phyloP scores from a whole-genome alignment of 192 early-diverging fungal species.

The Coemansia umbellata region DNA sequence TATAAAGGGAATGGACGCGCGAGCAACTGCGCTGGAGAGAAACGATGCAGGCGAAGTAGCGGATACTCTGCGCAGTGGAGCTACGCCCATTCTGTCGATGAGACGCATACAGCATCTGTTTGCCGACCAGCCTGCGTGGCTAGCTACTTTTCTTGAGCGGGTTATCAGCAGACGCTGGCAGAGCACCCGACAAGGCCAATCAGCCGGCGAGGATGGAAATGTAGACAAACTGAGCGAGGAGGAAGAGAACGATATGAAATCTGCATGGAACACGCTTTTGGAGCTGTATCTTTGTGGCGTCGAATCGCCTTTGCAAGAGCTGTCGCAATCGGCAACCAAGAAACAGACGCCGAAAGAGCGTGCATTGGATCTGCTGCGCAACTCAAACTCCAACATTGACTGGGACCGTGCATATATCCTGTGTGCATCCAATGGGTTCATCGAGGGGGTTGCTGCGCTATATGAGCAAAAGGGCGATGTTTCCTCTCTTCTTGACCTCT shows the following conservation, averaged over 20 bases:
- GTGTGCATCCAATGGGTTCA: constrained; percentile 80
- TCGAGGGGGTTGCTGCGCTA: constrained; percentile 80
- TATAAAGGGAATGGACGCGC: constrained; percentile 37
- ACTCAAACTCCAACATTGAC: constrained; percentile 74
- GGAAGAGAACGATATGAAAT: constrained; percentile 59
- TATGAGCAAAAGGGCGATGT: constrained; percentile 82
- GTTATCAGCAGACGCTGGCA: constrained; percentile 75
- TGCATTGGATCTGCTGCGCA: constrained; percentile 65
- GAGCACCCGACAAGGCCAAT: too few relatives aligned
- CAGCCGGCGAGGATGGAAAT: neutral
- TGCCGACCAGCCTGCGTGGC: constrained; percentile 76
- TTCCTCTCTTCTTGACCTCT: constrained; percentile 64
- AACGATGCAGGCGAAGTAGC: neutral
- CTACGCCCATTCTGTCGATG: constrained; percentile 28
- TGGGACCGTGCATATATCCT: constrained; percentile 89
- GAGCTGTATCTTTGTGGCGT: constrained; percentile 78
- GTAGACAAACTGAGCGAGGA: constrained; percentile 19
- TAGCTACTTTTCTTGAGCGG: constrained; percentile 81
- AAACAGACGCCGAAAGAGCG: constrained; percentile 53
- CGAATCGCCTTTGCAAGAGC: constrained; percentile 37
- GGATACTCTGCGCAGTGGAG: neutral
- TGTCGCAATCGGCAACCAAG: neutral
- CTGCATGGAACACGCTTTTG: constrained; percentile 87
- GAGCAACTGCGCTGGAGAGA: neutral
- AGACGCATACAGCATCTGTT: constrained; percentile 86